These are phyloP conservation scores for Hygrophorus pudorinus DNA, from an alignment of 768 basidiomycete genomes.

Conservation along the genomic window DNA sequence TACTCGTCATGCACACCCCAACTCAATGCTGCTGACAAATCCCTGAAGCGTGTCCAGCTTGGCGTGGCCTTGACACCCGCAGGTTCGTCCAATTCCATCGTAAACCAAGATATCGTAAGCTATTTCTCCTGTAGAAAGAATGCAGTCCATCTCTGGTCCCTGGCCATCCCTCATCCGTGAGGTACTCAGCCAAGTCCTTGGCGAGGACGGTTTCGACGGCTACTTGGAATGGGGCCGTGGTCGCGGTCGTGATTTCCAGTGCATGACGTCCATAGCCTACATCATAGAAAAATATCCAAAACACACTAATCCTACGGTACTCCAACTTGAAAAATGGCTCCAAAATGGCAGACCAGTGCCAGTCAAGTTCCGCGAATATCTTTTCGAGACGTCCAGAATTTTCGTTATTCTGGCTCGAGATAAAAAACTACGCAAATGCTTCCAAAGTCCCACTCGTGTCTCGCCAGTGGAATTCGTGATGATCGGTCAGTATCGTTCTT, in stretches of 20 bases:
- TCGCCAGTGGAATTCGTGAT: slow-evolving; percentile 41
- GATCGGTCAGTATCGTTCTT: slow-evolving; percentile 3
- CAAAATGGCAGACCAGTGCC: slow-evolving; percentile 26
- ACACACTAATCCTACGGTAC: slow-evolving; percentile 20
- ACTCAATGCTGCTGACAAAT: slow-evolving; percentile 1
- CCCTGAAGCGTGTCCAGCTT: slow-evolving; percentile 36
- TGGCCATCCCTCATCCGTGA: slow-evolving; percentile 32
- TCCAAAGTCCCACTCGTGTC: slow-evolving; percentile 30
- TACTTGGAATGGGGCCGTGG: slow-evolving; percentile 42
- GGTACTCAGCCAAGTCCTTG: slow-evolving; percentile 26
- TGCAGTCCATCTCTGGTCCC: slow-evolving; percentile 39
- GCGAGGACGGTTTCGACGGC: slow-evolving; percentile 24
- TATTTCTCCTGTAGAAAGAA: slow-evolving; percentile 27
- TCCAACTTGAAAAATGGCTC: slow-evolving; percentile 44
- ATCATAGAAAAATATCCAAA: slow-evolving; percentile 33
- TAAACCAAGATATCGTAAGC: not conserved
- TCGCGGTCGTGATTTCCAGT: slow-evolving; percentile 48
- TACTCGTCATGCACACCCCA: slow-evolving; percentile 10
- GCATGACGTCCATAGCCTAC: slow-evolving; percentile 43
- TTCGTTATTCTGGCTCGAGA: slow-evolving; percentile 24
- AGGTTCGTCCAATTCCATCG: slow-evolving; percentile 20
- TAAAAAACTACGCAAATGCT: slow-evolving; percentile 20
- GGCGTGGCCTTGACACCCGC: slow-evolving; percentile 41
- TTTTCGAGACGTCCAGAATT: slow-evolving; percentile 25
- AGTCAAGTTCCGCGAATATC: slow-evolving; percentile 12